Evolutionary conservation across 805 yeast genomes (phyloP).

Genomic region (Candida broadrunensis): DNA sequence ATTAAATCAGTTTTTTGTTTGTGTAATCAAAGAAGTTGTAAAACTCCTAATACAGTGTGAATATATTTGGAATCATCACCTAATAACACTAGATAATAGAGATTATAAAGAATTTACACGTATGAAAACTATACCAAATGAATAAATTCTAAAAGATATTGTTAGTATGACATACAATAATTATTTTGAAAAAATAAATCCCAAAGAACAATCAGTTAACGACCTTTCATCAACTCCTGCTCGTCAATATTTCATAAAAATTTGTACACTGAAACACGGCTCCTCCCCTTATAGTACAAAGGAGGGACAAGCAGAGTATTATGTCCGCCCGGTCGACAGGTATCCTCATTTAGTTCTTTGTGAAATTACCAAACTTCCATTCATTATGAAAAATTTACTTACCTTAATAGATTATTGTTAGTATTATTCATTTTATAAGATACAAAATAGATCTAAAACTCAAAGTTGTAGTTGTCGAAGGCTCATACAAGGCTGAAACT

Average conservation of each 20-base stretch:
- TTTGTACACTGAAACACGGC: slow-evolving; percentile 47
- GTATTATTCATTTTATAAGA: no score
- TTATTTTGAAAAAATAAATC: not conserved
- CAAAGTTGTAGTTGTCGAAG: slow-evolving; percentile 3
- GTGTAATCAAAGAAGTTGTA: slow-evolving; percentile 34
- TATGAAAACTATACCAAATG: not conserved
- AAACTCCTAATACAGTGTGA: slow-evolving; percentile 46
- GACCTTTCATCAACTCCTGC: slow-evolving; percentile 46
- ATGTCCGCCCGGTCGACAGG: slow-evolving; percentile 54
- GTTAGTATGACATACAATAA: not conserved
- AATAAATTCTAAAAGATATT: not conserved
- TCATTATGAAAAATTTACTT: no score
- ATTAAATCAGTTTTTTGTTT: slow-evolving; percentile 43
- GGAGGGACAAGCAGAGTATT: slow-evolving; percentile 34
- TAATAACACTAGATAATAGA: slow-evolving; percentile 5
- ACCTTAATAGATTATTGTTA: no score
- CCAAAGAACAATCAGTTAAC: slow-evolving; percentile 26
- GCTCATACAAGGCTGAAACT: slow-evolving; percentile 57
- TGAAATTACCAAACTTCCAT: no score
- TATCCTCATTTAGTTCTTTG: slow-evolving; percentile 33
- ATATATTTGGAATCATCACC: slow-evolving; percentile 42
- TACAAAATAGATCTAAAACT: no score
- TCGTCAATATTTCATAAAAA: slow-evolving; percentile 37
- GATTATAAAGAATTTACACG: not conserved
- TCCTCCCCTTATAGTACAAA: slow-evolving; percentile 43